These are phyloP conservation scores for Carex myosuroides DNA, from an alignment of 176 grass and related monocot species.

Conservation along the genomic window DNA sequence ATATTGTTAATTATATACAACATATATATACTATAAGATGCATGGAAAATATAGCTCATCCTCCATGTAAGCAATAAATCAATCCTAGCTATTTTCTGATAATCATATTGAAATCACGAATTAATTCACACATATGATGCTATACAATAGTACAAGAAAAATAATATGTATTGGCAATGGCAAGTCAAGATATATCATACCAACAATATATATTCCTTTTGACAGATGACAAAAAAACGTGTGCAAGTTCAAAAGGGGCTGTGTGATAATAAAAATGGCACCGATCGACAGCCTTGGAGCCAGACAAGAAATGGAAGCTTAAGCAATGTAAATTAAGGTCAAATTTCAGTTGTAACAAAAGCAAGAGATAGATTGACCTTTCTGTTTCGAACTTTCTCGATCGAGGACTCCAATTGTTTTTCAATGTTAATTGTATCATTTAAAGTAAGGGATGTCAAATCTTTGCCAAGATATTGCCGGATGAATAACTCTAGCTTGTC, in stretches of 20 bases:
- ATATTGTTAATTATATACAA: too few species aligned
- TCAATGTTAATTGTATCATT: constrained; percentile 50
- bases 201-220: background rate
- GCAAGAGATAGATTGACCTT: constrained; percentile 27
- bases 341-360: constrained; percentile 1
- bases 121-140: background rate
- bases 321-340: background rate
- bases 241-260: background rate
- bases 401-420: constrained; percentile 46
- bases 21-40: too few species aligned
- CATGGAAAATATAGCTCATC: background rate
- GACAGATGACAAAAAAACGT: background rate
- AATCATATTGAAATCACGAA: background rate
- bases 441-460: constrained; percentile 30
- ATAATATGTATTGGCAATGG: background rate
- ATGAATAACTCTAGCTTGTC: constrained; percentile 46
- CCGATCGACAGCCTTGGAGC: background rate
- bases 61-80: background rate
- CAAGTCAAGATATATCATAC: background rate
- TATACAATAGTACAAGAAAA: background rate
- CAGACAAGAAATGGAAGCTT: background rate
- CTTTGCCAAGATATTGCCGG: constrained; percentile 41
- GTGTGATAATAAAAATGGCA: background rate
- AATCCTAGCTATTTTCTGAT: background rate
- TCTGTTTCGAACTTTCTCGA: constrained; percentile 44